Percentiles rank a stretch among this genome's conserved stretches.
Conservation (phyloP, 2,329 filamentous ascomycete species). For the Thelonectria olida region DNA sequence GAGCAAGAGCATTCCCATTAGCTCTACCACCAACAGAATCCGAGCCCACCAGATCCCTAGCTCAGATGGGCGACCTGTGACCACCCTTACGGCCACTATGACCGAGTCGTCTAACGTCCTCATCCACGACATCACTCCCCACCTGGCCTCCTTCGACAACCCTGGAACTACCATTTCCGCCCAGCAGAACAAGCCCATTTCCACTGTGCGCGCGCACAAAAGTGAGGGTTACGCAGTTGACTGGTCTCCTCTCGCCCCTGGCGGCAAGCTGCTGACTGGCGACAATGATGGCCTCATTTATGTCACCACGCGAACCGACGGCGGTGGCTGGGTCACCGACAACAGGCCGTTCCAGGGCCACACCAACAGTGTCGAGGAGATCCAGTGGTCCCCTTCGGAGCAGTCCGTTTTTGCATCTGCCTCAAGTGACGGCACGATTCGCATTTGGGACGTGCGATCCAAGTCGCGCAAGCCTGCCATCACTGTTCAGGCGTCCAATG, state of each 20-base stretch:
- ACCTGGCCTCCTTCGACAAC: constrained; percentile 88
- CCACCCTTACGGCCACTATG: constrained; percentile 90
- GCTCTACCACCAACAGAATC: constrained; percentile 92
- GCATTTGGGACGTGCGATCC: constrained; percentile 93
- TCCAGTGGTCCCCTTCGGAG: constrained; percentile 97
- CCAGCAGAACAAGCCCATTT: constrained; percentile 87
- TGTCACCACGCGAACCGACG: constrained; percentile 84
- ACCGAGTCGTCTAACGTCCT: constrained; percentile 88
- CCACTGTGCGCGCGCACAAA: constrained; percentile 90
- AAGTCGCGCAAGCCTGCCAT: constrained; percentile 91
- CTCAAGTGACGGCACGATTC: constrained; percentile 92
- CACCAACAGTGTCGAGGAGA: constrained; percentile 85
- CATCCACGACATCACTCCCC: constrained; percentile 93
- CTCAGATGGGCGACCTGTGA: constrained; percentile 75
- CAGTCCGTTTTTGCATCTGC: constrained; percentile 93
- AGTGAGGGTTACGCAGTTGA: constrained; percentile 95
- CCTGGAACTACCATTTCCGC: constrained; percentile 83
- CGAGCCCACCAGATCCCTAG: constrained; percentile 83
- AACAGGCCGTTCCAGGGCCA: constrained; percentile 86
- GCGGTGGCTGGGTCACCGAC: constrained; percentile 90
- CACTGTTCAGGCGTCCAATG: constrained; percentile 82
- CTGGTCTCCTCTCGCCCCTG: constrained; percentile 83
- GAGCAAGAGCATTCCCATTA: constrained; percentile 86
- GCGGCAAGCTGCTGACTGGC: constrained; percentile 88
- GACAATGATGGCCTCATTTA: constrained; percentile 93